Evolutionary conservation across 495 filamentous ascomycete species (phyloP), one percentile per base, ranked within the genome.

Genomic region (Letharia lupina): DNA sequence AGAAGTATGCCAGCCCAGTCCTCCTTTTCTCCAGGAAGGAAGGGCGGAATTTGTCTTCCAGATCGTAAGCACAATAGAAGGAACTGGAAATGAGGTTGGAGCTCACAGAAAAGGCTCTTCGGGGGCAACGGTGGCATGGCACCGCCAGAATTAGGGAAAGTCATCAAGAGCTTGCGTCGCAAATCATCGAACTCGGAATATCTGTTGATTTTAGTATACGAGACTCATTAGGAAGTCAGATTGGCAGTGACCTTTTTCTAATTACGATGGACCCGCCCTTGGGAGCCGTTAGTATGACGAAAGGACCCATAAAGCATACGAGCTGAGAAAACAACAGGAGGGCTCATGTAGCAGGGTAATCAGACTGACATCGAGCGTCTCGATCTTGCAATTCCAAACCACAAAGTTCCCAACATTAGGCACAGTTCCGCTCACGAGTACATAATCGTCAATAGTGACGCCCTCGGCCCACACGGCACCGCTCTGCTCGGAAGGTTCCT

Each of bases 131-230:
- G 76, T 35, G 88, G 88, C 65, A 91, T 79, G 10, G 87, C 86
- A 65, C 77, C 83, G 65, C 76, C 79, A 2, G 87, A 84, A 67
- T 87, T 78, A 5, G 88, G 88, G 68, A 91, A 91, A 7, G 88
- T 85, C 61, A 74, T 71, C 40, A 82, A 73, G 5, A 91, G 79
- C 61, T 80, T 79, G 42, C 78, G 72, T 23, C 87, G 80, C 56
- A 91, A 73, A 42, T 83, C 80, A 67, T 86, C 85, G 70, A 91
- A 91, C 69, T 91, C 88, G 11, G 88, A 90, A 70, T 90, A 90
- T 76, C 87, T 87, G 64, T 44, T 20, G 20, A 35, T 2, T 7
- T 65, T 20, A 69, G 61, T 28, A 42, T 31, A 61, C 28, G 13
- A 65, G 28, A 12, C 13, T 28, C 33, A 54, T 44, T 39, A 47